phyloP scores from a whole-genome alignment of 2,329 filamentous ascomycete genomes.

The Aspergillus pseudoglaucus region DNA sequence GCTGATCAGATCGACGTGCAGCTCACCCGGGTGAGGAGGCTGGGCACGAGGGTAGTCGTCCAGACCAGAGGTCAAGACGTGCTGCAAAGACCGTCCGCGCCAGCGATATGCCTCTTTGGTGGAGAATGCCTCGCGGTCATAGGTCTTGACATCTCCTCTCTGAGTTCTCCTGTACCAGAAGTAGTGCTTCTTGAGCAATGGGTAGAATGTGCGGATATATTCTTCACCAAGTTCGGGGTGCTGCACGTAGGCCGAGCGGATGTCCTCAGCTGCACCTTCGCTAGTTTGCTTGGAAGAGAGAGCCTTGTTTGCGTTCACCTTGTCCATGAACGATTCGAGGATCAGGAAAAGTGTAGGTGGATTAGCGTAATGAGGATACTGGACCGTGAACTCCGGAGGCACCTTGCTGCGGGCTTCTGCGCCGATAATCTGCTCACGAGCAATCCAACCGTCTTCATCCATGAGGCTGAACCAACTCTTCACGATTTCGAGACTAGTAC shows the following conservation, averaged over 20 bases:
- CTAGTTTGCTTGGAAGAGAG: conserved; percentile 17
- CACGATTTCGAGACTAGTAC: conserved; percentile 63
- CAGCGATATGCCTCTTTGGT: conserved; percentile 91
- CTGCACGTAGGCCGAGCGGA: conserved; percentile 60
- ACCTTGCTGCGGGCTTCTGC: conserved; percentile 91
- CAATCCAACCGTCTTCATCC: conserved; percentile 97
- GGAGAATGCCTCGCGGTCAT: conserved; percentile 82
- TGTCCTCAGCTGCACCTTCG: conserved; percentile 32
- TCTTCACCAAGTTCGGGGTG: conserved; percentile 61
- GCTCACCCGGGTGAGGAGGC: conserved; percentile 89
- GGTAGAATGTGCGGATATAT: conserved; percentile 73
- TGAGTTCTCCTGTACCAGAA: conserved; percentile 94
- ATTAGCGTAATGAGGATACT: conserved; percentile 97
- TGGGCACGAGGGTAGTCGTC: conserved; percentile 94
- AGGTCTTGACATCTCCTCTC: conserved; percentile 79
- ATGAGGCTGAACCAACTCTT: conserved; percentile 95
- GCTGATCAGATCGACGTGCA: conserved; percentile 88
- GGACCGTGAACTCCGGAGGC: conserved; percentile 82
- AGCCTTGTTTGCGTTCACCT: conserved; percentile 50
- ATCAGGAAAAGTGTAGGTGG: conserved; percentile 91
- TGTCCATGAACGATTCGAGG: conserved; percentile 75
- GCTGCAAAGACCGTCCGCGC: conserved; percentile 79
- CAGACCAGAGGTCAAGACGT: conserved; percentile 86
- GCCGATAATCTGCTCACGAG: conserved; percentile 89
- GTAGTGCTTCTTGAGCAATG: conserved; percentile 80